Evolutionary conservation across 805 yeast genomes (phyloP), one percentile per base, ranked within the genome.

Genomic region (Wickerhamomyces subpelliculosus): DNA sequence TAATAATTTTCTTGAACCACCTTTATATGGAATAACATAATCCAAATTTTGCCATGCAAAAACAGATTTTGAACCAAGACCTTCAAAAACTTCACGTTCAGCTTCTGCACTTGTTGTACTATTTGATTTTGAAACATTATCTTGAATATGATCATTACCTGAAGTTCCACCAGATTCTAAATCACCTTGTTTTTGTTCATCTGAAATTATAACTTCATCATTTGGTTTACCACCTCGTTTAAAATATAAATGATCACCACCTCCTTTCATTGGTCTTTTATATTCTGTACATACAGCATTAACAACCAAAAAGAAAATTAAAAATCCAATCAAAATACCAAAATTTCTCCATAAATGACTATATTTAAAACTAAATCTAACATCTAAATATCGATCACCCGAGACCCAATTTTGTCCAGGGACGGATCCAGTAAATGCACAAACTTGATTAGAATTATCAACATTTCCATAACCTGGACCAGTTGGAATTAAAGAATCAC

Each of bases 271-370:
- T 10, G 52, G 68, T 52, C 68, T 70, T 48, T 75, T 73, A 41
- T 51, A 58, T 52, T 82, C 88, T 36, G 75, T 72, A 37, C 74
- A 62, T 8, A 60, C 26, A 32, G 82, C 56, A 52, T 78, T 78
- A 13, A 73, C 62, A 33, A 47, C 49, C 40, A 78, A 64, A 60
- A 81, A 79, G 52, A 78, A 67, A 25, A 77, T 41, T 21, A 61
- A 57, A 48, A 68, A 80, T 3, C 70, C 85, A 52, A 78, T 54
- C 42, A 73, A 42, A 42, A 81, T 74, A 52, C 88, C 95, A 40
- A 81, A 68, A 57, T 86, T 83, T 65, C 95, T 77, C 95, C 95
- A 86, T 35, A 73, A 69, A 58, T 86, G 85, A 17, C 58, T 45
- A 50, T 69, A 75, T 17, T 54, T 53, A 64, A 80, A 86, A 30